Base-by-base conservation (phyloP, 306 rosid genomes). In the Trifolium pratense region DNA sequence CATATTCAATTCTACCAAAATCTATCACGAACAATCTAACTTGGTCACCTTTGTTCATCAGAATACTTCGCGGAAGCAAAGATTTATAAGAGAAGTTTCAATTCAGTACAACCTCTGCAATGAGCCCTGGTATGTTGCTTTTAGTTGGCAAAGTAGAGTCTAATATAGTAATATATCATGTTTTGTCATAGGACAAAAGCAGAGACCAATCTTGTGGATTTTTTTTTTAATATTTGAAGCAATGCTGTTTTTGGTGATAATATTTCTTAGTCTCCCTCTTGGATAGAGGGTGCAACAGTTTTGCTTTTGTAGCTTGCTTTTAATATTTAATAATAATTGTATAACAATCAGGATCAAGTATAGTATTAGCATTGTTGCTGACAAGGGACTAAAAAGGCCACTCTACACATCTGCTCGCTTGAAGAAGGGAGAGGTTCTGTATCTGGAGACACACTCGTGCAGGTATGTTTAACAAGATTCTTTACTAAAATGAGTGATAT, bases 51-150 rank as follows among this genome's bases (percentile, higher is more conserved):
- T 60, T 74, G 58, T 84, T 81, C 74, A 80, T 74, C 87, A 93
- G 98, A 91, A 91, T 84, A 96, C 98, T 21, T 77, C 87, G 83
- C 92, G 97, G 63, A 92, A 89, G 74, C 96, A 93, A 77, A 89
- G 87, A 83, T 91, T 81, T 79, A 92, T 91, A 10, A 87, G 97
- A 66, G 98, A 91, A 87, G 96, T 93, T 79, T 91, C 98, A 20
- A 93, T 93, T 68, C 98, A 93, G 84, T 93, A 93, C 92, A 93
- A 93, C 87, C 97, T 93, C 82, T 93, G 97, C 91, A 93, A 93
- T 81, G 98, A 93, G 74, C 98, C 98, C 29, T 93, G 97, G 98
- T 93, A 89, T 51, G 77, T 34, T 55, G 48, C 26, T 69, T 70
- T 58, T 52, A 45, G 31, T 64, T 48, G 56, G 55, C 56, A 42